Conservation (phyloP, 371 early-diverging fungal species). For the Rhizopus arrhizus region DNA sequence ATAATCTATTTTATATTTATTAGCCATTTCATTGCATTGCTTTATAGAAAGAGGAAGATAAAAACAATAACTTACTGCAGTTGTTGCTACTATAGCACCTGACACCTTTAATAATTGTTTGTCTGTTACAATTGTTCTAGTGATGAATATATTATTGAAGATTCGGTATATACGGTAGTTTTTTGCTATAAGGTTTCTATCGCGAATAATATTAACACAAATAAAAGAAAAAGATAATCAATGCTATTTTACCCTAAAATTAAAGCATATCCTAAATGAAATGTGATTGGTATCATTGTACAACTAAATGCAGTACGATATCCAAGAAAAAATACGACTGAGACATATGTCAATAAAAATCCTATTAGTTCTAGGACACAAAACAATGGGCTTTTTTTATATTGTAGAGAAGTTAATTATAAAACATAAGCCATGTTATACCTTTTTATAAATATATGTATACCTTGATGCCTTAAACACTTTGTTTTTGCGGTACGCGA, state of each 20-base stretch:
- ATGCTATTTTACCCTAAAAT: slow-evolving; percentile 41
- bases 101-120: slow-evolving; percentile 57
- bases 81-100: slow-evolving; percentile 50
- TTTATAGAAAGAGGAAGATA: background rate
- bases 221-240: slow-evolving; percentile 4
- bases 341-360: slow-evolving; percentile 40
- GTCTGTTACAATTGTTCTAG: slow-evolving; percentile 58
- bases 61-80: slow-evolving; percentile 36
- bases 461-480: slow-evolving; percentile 63
- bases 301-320: slow-evolving; percentile 37
- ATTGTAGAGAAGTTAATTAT: background rate
- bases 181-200: slow-evolving; percentile 55
- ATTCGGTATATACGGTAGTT: slow-evolving; percentile 63
- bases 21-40: too few species aligned
- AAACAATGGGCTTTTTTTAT: slow-evolving; percentile 47
- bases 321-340: slow-evolving; percentile 39
- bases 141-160: slow-evolving; percentile 64
- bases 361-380: slow-evolving; percentile 58
- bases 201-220: too few species aligned
- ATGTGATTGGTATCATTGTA: slow-evolving; percentile 45
- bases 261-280: slow-evolving; percentile 47
- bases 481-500: slow-evolving; percentile 46
- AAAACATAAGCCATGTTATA: too few species aligned
- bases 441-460: background rate
- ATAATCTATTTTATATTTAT: slow-evolving; percentile 32